Evolutionary conservation across 2,329 filamentous ascomycete species (phyloP).

Genomic region (Colletotrichum sp.): DNA sequence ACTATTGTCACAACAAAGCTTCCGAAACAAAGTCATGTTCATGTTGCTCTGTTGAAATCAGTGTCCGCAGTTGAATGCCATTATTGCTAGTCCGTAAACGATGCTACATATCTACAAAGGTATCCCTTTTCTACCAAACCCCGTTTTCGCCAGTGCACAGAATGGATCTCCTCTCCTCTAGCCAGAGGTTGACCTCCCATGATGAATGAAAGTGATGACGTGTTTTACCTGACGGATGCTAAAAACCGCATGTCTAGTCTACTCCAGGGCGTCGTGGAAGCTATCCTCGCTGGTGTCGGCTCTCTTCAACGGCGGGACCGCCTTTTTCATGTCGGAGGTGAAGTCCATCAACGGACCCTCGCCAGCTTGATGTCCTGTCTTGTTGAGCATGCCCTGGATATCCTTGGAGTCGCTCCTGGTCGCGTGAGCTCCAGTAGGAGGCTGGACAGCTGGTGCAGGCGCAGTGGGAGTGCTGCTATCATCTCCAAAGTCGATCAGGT

Average conservation of each 20-base stretch:
- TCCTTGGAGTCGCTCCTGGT: slow-evolving; percentile 30
- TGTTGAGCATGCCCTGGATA: slow-evolving; percentile 47
- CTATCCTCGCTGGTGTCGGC: slow-evolving; percentile 39
- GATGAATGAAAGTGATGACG: slow-evolving; percentile 14
- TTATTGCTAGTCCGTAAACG: slow-evolving; percentile 3
- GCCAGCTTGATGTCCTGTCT: slow-evolving; percentile 49
- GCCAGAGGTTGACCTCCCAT: slow-evolving; percentile 5
- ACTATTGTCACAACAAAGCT: neutral
- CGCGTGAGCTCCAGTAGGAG: neutral
- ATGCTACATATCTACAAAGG: slow-evolving; percentile 18
- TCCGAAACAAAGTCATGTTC: neutral
- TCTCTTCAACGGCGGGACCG: slow-evolving; percentile 30
- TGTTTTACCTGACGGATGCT: neutral
- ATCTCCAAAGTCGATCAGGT: slow-evolving; percentile 63
- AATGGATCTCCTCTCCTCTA: neutral
- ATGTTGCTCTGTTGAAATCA: neutral
- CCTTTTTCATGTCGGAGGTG: slow-evolving; percentile 55
- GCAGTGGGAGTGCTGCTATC: slow-evolving; percentile 3
- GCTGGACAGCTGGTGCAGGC: neutral
- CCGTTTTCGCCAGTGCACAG: slow-evolving; percentile 15
- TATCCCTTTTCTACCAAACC: slow-evolving; percentile 20
- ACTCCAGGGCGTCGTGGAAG: slow-evolving; percentile 44
- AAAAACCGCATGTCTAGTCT: neutral
- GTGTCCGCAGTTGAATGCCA: slow-evolving; percentile 11
- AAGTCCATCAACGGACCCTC: slow-evolving; percentile 63